A percentile compares a stretch with the other conserved stretches of the same genome.
Conservation (phyloP, 192 early-diverging fungal genomes). For the Oehlia diaphana region DNA sequence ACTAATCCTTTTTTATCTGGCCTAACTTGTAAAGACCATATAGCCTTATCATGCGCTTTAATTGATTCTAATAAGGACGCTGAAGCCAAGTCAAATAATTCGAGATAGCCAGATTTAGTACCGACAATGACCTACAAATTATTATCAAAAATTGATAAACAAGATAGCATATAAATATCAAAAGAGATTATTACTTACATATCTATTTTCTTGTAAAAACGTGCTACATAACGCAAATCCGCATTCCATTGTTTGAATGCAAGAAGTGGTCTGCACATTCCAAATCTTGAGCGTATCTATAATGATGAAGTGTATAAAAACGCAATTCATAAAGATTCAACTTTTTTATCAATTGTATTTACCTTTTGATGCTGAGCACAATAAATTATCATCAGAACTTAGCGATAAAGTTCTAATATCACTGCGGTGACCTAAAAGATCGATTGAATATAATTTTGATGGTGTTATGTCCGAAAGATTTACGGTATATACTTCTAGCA, state of each 20-base stretch:
- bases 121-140: constrained; percentile 75
- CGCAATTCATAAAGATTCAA: neutral
- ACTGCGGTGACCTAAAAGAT: constrained; percentile 85
- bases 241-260: constrained; percentile 87
- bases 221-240: constrained; percentile 91
- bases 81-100: constrained; percentile 89
- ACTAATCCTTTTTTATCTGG: constrained; percentile 87
- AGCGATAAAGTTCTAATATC: constrained; percentile 91
- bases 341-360: constrained; percentile 24
- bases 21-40: constrained; percentile 85
- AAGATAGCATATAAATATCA: neutral
- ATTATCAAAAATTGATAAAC: neutral
- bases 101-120: constrained; percentile 87
- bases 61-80: constrained; percentile 82
- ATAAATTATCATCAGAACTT: constrained; percentile 83
- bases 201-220: constrained; percentile 89
- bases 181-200: constrained; percentile 45
- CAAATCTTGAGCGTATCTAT: constrained; percentile 83
- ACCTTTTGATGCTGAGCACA: constrained; percentile 85
- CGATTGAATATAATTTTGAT: constrained; percentile 67
- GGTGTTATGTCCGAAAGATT: constrained; percentile 62
- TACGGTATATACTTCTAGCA: constrained; percentile 75
- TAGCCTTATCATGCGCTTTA: constrained; percentile 87
- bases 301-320: neutral
- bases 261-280: constrained; percentile 80